These are phyloP conservation scores for Apium graveolens DNA, from an alignment of 129 eudicot species.

Conservation along the genomic window DNA sequence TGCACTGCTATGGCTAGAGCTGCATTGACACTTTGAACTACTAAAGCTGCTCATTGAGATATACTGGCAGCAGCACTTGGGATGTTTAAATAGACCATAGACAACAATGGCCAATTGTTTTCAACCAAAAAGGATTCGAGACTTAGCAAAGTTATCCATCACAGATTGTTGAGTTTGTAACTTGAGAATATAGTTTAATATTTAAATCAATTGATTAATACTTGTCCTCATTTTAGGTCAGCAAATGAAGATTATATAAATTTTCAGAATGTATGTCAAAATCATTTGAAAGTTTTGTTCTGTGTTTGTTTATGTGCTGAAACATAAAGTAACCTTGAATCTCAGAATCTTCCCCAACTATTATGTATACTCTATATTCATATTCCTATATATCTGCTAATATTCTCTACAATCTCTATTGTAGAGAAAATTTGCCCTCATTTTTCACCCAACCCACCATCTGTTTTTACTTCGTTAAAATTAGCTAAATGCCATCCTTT, in stretches of 20 bases:
- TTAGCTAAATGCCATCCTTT: too few species aligned
- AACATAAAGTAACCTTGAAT: background rate
- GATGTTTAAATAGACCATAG: too few species aligned
- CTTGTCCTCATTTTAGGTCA: background rate
- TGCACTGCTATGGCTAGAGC: slow-evolving; percentile 63
- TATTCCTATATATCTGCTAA: too few species aligned
- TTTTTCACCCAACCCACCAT: too few species aligned
- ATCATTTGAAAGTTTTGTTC: background rate
- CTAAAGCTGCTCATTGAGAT: background rate
- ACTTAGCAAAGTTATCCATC: background rate
- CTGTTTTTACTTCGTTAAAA: too few species aligned
- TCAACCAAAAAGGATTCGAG: background rate
- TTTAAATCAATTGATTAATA: background rate
- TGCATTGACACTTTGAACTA: slow-evolving; percentile 25
- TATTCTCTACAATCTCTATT: too few species aligned
- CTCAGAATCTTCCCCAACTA: background rate
- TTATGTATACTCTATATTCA: too few species aligned
- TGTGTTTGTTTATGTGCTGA: background rate
- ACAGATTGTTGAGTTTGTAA: background rate
- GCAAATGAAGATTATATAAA: background rate
- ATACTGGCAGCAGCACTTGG: background rate
- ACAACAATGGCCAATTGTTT: too few species aligned
- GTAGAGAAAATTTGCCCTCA: background rate
- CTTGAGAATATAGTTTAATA: background rate
- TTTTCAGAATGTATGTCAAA: background rate